Evolutionary conservation across 257 asterid genomes (phyloP).

Genomic region (Forsythia suspensa): DNA sequence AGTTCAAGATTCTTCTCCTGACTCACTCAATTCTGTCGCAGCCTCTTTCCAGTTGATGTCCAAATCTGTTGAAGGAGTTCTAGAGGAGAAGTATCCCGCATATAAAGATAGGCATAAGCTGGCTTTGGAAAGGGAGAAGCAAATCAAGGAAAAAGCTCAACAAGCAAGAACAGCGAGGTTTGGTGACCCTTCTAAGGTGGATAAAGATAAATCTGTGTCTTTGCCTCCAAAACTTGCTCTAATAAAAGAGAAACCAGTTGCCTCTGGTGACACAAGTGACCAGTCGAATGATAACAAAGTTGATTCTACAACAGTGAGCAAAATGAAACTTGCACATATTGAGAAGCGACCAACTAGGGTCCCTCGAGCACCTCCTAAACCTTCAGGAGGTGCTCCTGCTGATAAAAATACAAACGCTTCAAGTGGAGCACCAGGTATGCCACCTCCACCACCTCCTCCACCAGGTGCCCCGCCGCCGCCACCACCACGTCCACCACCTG

Average conservation of each 20-base stretch:
- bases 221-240: conserved; percentile 81
- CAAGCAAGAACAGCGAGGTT: conserved; percentile 82
- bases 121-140: conserved; percentile 83
- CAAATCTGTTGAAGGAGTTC: conserved; percentile 85
- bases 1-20: conserved; percentile 32
- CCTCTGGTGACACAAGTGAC: conserved; percentile 53
- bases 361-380: conserved; percentile 83
- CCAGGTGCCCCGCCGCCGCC: conserved; percentile 81
- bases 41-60: conserved; percentile 85
- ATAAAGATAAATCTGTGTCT: conserved; percentile 32
- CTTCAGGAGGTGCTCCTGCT: conserved; percentile 48
- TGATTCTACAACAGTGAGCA: conserved; percentile 66
- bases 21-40: conserved; percentile 57
- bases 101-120: conserved; percentile 91
- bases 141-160: conserved; percentile 81
- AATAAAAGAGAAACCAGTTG: conserved; percentile 63
- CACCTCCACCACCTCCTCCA: conserved; percentile 82
- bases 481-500: conserved; percentile 94
- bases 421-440: conserved; percentile 43
- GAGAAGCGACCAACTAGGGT: conserved; percentile 87
- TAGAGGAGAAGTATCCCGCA: conserved; percentile 86
- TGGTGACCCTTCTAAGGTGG: conserved; percentile 53
- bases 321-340: conserved; percentile 63
- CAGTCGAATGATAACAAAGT: conserved; percentile 43
- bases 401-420: conserved; percentile 33